Evolutionary conservation across 192 early-diverging fungal species (phyloP).

Genomic region (Blastocladiella britannica): DNA sequence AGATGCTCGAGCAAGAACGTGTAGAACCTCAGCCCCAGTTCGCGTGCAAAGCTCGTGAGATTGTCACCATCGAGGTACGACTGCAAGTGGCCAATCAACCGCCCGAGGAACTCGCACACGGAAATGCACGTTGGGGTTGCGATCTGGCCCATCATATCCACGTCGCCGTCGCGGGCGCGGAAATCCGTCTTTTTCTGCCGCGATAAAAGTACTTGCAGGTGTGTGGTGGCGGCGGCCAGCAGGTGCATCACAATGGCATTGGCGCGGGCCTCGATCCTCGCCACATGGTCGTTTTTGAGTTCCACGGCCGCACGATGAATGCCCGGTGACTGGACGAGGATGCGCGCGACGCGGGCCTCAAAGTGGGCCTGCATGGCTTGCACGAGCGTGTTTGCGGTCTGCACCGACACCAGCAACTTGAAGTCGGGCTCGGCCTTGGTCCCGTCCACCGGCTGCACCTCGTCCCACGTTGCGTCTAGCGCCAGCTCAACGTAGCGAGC

Average conservation of each 20-base stretch:
- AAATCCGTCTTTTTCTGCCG: slow-evolving; percentile 82
- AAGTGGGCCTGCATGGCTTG: slow-evolving; percentile 67
- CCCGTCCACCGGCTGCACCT: background rate
- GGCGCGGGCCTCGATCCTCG: slow-evolving; percentile 52
- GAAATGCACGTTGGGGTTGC: slow-evolving; percentile 9
- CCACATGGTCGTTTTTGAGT: slow-evolving; percentile 75
- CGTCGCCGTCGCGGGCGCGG: slow-evolving; percentile 69
- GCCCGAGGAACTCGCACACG: background rate
- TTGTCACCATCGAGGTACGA: slow-evolving; percentile 53
- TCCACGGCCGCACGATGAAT: slow-evolving; percentile 69
- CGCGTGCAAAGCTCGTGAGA: slow-evolving; percentile 47
- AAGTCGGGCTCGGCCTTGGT: slow-evolving; percentile 43
- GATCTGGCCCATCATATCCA: slow-evolving; percentile 13
- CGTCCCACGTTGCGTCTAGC: background rate
- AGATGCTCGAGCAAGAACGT: slow-evolving; percentile 80
- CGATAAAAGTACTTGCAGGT: slow-evolving; percentile 41
- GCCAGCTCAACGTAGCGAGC: background rate
- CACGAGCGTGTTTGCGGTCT: slow-evolving; percentile 42
- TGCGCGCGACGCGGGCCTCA: slow-evolving; percentile 44
- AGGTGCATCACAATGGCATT: slow-evolving; percentile 45
- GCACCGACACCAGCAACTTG: slow-evolving; percentile 33
- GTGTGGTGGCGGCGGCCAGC: slow-evolving; percentile 38
- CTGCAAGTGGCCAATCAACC: slow-evolving; percentile 15
- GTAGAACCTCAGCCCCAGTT: slow-evolving; percentile 63
- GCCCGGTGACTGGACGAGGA: slow-evolving; percentile 42